Conservation (phyloP, 495 filamentous ascomycete genomes). For the Daldinia vernicosa region DNA sequence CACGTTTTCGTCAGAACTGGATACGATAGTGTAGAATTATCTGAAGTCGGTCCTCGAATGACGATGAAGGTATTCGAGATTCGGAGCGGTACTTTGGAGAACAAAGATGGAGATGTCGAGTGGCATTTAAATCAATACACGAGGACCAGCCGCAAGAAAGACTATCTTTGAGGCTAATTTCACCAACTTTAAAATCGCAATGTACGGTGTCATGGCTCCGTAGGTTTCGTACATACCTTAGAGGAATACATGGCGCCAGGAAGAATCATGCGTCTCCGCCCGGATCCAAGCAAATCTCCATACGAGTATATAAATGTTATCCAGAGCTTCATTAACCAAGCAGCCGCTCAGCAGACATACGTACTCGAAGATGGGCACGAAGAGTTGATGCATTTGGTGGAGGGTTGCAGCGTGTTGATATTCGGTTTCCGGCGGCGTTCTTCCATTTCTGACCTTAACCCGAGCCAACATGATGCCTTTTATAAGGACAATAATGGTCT, state of each 20-base stretch:
- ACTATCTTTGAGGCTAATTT: constrained; percentile 72
- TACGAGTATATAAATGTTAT: constrained; percentile 31
- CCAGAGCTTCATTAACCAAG: constrained; percentile 8
- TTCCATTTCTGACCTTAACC: neutral
- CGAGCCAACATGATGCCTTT: neutral
- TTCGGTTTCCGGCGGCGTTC: neutral
- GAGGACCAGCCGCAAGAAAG: constrained; percentile 89
- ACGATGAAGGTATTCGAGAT: constrained; percentile 97
- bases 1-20: constrained; percentile 57
- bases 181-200: neutral
- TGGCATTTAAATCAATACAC: constrained; percentile 97
- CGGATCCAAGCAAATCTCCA: constrained; percentile 28
- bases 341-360: constrained; percentile 19
- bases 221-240: neutral
- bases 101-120: constrained; percentile 95
- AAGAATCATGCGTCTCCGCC: neutral
- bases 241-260: constrained; percentile 27
- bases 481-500: neutral
- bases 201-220: neutral
- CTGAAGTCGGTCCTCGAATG: constrained; percentile 95
- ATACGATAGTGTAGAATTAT: constrained; percentile 88
- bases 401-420: neutral
- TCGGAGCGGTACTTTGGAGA: constrained; percentile 89
- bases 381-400: constrained; percentile 6
- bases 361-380: constrained; percentile 17